phyloP scores from a whole-genome alignment of 805 yeast genomes.

The Yarrowia yakushimensis region DNA sequence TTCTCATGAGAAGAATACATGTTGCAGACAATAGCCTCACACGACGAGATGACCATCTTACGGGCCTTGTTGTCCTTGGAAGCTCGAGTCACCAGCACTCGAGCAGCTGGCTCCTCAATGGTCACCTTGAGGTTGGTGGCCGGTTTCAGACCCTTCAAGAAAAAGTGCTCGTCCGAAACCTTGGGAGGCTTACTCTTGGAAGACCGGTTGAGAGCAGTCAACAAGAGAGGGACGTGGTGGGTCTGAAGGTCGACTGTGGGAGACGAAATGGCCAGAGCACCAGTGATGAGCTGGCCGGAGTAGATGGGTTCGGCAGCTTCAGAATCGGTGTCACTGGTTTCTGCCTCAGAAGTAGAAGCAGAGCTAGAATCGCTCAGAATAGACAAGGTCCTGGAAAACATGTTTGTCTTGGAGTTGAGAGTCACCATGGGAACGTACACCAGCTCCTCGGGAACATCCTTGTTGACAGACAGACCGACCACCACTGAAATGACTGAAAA shows the following conservation, averaged over 20 bases:
- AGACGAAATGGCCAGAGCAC: slow-evolving; percentile 37
- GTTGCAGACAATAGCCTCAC: slow-evolving; percentile 37
- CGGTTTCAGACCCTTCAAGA: slow-evolving; percentile 32
- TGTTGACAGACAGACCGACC: slow-evolving; percentile 37
- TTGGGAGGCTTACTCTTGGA: slow-evolving; percentile 19
- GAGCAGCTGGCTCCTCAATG: slow-evolving; percentile 38
- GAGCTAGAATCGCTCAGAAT: slow-evolving; percentile 32
- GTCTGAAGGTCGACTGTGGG: slow-evolving; percentile 42
- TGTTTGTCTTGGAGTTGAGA: slow-evolving; percentile 38
- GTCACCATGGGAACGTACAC: slow-evolving; percentile 42
- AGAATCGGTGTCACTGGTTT: not conserved
- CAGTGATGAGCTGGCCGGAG: slow-evolving; percentile 33
- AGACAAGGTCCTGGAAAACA: slow-evolving; percentile 38
- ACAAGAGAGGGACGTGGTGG: slow-evolving; percentile 37
- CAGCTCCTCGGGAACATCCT: slow-evolving; percentile 35
- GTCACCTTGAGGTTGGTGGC: slow-evolving; percentile 34
- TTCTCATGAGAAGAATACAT: slow-evolving; percentile 32
- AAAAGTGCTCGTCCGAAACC: not conserved
- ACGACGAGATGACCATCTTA: slow-evolving; percentile 38
- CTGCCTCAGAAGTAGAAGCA: not conserved
- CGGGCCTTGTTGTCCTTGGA: slow-evolving; percentile 26
- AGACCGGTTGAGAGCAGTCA: slow-evolving; percentile 28
- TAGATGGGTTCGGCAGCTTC: slow-evolving; percentile 4
- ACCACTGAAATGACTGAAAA: slow-evolving; percentile 38
- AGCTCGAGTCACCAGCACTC: slow-evolving; percentile 32